These are phyloP conservation scores for Anisogramma anomala DNA, from an alignment of 2,329 filamentous ascomycete species.

Conservation along the genomic window DNA sequence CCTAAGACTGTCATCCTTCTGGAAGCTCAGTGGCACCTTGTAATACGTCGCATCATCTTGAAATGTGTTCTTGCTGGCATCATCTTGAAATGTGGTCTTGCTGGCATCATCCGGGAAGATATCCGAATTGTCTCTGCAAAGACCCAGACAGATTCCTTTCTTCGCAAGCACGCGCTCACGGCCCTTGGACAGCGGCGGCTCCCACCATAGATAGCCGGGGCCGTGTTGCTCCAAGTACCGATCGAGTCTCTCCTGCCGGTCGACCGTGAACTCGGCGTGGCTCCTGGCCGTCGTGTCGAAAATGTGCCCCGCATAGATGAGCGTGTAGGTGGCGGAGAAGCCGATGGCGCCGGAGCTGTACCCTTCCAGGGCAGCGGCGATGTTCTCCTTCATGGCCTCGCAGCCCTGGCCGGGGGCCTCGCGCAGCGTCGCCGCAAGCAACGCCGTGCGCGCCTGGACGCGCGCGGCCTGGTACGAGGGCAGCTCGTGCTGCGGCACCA, in stretches of 20 bases:
- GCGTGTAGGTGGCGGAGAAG: slow-evolving; percentile 28
- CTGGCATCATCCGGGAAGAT: slow-evolving; percentile 1
- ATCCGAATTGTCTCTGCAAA: background rate
- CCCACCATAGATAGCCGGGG: slow-evolving; percentile 34
- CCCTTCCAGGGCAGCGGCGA: slow-evolving; percentile 29
- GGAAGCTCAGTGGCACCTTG: slow-evolving; percentile 21
- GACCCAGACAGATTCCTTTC: slow-evolving; percentile 21
- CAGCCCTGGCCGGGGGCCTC: slow-evolving; percentile 15
- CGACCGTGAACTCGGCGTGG: slow-evolving; percentile 27
- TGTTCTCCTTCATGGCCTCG: slow-evolving; percentile 29
- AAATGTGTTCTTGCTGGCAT: slow-evolving; percentile 18
- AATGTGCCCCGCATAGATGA: slow-evolving; percentile 32
- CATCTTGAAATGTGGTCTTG: slow-evolving; percentile 17
- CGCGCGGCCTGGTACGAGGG: slow-evolving; percentile 20
- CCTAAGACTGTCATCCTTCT: slow-evolving; percentile 14
- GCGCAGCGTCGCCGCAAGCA: slow-evolving; percentile 16
- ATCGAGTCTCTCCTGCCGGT: slow-evolving; percentile 29
- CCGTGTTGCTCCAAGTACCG: slow-evolving; percentile 27
- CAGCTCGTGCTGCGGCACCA: slow-evolving; percentile 2
- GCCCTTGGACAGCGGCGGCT: slow-evolving; percentile 26
- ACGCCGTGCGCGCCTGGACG: slow-evolving; percentile 23
- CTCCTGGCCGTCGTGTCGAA: slow-evolving; percentile 27
- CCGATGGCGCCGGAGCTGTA: slow-evolving; percentile 30
- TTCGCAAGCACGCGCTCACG: slow-evolving; percentile 19
- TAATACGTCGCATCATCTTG: slow-evolving; percentile 23